These are phyloP conservation scores for Annulohypoxylon moriforme DNA, from an alignment of 495 filamentous ascomycete genomes.

Conservation along the genomic window DNA sequence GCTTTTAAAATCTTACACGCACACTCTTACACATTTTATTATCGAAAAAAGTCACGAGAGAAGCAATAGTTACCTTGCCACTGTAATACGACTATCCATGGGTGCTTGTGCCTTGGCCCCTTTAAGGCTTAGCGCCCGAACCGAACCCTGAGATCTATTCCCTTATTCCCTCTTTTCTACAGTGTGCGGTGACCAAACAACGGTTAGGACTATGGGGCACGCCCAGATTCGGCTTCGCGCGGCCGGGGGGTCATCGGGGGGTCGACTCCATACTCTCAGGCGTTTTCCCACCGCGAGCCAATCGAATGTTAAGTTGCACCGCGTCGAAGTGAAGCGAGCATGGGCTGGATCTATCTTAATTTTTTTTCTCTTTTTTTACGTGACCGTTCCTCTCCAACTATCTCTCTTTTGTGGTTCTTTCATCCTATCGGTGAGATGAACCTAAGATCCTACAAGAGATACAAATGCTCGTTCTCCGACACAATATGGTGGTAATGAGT, in stretches of 20 bases:
- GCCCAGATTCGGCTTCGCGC: slow-evolving; percentile 3
- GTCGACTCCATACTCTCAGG: background rate
- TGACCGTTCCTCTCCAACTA: slow-evolving; percentile 14
- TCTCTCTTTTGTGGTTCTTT: slow-evolving; percentile 34
- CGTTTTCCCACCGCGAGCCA: slow-evolving; percentile 15
- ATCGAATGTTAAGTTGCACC: slow-evolving; percentile 42
- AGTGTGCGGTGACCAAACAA: background rate
- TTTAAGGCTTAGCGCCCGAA: slow-evolving; percentile 3
- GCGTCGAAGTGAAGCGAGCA: slow-evolving; percentile 24
- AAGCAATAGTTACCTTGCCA: background rate
- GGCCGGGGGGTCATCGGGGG: background rate
- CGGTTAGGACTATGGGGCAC: background rate
- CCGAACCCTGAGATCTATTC: background rate
- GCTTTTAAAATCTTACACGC: background rate
- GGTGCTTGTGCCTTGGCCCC: background rate
- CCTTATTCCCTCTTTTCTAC: background rate
- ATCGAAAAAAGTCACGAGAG: background rate
- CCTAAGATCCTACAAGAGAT: slow-evolving; percentile 11
- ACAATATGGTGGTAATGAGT: slow-evolving; percentile 1
- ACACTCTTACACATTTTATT: background rate
- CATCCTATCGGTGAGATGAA: slow-evolving; percentile 22
- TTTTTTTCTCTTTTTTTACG: slow-evolving; percentile 10
- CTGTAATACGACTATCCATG: background rate
- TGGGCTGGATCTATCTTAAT: slow-evolving; percentile 16
- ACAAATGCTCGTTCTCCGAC: background rate